These are phyloP conservation scores for Thelonectria discophora DNA, from an alignment of 2,329 filamentous ascomycete species.

Conservation along the genomic window DNA sequence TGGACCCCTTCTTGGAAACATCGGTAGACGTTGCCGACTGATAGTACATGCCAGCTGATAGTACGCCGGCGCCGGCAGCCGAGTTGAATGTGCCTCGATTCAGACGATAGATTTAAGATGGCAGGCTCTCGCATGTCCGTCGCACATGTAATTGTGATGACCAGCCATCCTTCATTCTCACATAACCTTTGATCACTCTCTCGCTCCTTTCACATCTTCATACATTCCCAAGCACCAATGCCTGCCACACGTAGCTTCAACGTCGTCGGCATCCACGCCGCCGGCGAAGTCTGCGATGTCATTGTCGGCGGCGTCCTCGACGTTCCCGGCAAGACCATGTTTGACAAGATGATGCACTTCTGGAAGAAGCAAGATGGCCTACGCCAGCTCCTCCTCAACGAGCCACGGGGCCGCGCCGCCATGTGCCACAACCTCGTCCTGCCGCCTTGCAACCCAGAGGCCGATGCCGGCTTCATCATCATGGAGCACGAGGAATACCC, in stretches of 20 bases:
- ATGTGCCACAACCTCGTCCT: conserved; percentile 34
- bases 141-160: too few relatives aligned
- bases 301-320: conserved; percentile 32
- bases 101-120: too few relatives aligned
- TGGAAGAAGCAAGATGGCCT: conserved; percentile 28
- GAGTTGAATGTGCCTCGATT: too few relatives aligned
- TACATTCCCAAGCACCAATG: conserved; percentile 22
- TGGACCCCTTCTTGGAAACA: too few relatives aligned
- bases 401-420: conserved; percentile 26
- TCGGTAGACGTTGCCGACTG: too few relatives aligned
- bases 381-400: conserved; percentile 29
- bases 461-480: conserved; percentile 35
- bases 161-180: too few relatives aligned
- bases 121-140: too few relatives aligned
- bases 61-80: too few relatives aligned
- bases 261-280: conserved; percentile 32
- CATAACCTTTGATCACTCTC: too few relatives aligned
- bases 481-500: conserved; percentile 36
- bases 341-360: conserved; percentile 33
- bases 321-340: conserved; percentile 31
- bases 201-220: too few relatives aligned
- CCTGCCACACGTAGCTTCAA: conserved; percentile 32
- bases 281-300: conserved; percentile 34
- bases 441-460: conserved; percentile 26
- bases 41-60: too few relatives aligned